Base-by-base conservation (phyloP, 106 monocot species). In the Allium sativum region DNA sequence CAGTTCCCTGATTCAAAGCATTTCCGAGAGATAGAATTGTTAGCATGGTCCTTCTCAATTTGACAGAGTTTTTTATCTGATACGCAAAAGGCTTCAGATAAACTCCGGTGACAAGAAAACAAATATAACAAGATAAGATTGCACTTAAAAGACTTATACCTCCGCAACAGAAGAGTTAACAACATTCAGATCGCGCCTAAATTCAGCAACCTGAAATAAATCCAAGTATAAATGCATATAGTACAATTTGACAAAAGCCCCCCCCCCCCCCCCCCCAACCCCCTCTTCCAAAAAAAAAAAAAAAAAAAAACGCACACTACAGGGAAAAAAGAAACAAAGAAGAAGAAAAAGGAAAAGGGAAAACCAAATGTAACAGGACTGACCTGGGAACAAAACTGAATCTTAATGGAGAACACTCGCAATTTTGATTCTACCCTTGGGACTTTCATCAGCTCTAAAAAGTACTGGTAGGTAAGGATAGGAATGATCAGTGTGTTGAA, bases 11-110 rank as follows among this genome's bases (percentile, higher is more conserved):
- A 72, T 95, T 95, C 43, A 95, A 70, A 21, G 90, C 90, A 84
- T 95, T 95, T 67, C 94, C 94, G 62, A 95, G 65, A 63, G 94
- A 95, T 54, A 95, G 83, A 87, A 95, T 95, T 54, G 94, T 90
- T 57, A 90, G 90, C 94, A 95, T 95, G 59, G 84, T 84, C 73
- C 90, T 95, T 76, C 86, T 95, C 81, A 95, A 70, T 65, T 86
- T 86, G 51, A 69, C 66, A 55, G 94, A 95, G 70, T 74, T 84
- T 73, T 75, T 84, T 63, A 95, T 72, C 94, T 95, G 81, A 68
- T 48, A 48, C 46, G 54, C 55, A 62, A 64, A 64, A 14, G 16
- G 3, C 11, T 7, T 40, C 7, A 64, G 44, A 40, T 7, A 52
- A 11, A 40, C 21, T 45, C 12, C 44, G 14, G 21, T 4, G 0